Evolutionary conservation across 148 eudicot species (phyloP), one percentile per base, ranked within the genome.

Genomic region (Rhododendron mucronatum): DNA sequence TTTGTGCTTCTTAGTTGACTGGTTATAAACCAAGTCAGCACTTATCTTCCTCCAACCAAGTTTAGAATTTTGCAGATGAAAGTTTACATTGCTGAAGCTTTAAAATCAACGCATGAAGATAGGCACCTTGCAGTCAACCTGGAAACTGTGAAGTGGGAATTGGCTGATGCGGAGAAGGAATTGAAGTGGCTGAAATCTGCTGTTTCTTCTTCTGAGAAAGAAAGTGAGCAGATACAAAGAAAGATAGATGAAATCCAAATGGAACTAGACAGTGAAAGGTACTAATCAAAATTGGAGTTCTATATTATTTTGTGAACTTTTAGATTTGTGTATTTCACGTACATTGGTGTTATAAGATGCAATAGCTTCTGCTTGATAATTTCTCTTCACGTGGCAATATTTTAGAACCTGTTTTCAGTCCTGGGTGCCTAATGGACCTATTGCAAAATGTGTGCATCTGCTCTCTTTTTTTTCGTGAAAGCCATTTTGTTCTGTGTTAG

Each of bases 121-220:
- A 89, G 91, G 82, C 95, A 88, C 86, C 90, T 94, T 81, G 82
- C 90, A 80, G 84, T 92, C 21, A 92, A 91, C 84, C 91, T 96
- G 59, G 99, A 96, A 88, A 91, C 85, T 39, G 90, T 90, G 11
- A 96, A 91, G 86, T 92, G 94, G 98, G 98, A 96, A 86, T 88
- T 95, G 86, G 89, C 89, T 35, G 98, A 96, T 85, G 91, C 93
- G 37, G 99, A 96, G 82, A 96, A 95, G 92, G 98, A 96, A 88
- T 82, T 92, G 83, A 96, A 92, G 91, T 95, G 96, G 97, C 88
- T 94, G 83, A 96, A 91, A 88, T 93, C 98, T 89, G 88, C 93
- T 78, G 87, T 90, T 51, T 76, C 92, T 87, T 92, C 93, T 37
- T 93, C 98, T 48, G 99, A 96, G 92, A 96, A 93, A 93, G 99